Percentiles rank a stretch among this genome's conserved stretches.
These are phyloP conservation scores for Aspergillus haitiensis DNA, from an alignment of 495 filamentous ascomycete genomes.

Conservation along the genomic window DNA sequence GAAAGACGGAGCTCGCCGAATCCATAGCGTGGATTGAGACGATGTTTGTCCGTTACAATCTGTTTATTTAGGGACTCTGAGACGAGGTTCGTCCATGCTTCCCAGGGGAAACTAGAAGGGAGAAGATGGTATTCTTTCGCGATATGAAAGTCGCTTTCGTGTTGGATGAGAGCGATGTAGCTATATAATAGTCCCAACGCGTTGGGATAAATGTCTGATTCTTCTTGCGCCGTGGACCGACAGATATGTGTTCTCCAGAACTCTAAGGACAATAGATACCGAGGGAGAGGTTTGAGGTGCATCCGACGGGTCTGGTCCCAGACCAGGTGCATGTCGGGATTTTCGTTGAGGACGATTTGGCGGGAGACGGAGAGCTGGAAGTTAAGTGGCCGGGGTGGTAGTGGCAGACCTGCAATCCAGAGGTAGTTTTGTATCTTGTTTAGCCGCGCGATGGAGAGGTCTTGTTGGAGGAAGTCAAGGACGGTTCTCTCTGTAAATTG, in stretches of 20 bases:
- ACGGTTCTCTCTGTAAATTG: too few relatives aligned
- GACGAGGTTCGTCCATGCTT: constrained; percentile 21
- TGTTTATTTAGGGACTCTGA: constrained; percentile 15
- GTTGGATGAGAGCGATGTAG: constrained; percentile 44
- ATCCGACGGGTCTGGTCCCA: constrained; percentile 38
- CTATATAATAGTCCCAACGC: constrained; percentile 46
- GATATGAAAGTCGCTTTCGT: constrained; percentile 47
- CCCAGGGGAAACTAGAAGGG: constrained; percentile 34
- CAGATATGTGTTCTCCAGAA: constrained; percentile 38
- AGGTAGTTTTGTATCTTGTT: constrained; percentile 39
- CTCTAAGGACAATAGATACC: constrained; percentile 37
- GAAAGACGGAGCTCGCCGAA: constrained; percentile 48
- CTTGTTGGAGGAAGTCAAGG: constrained; percentile 2
- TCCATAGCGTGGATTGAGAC: constrained; percentile 43
- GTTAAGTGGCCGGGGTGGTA: constrained; percentile 49
- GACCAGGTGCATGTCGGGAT: constrained; percentile 42
- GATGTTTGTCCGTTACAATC: not conserved
- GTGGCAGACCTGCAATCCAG: constrained; percentile 51
- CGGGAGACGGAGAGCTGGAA: constrained; percentile 43
- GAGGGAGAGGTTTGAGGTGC: constrained; percentile 48
- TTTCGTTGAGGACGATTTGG: constrained; percentile 45
- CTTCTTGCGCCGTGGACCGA: not conserved
- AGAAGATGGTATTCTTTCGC: constrained; percentile 37
- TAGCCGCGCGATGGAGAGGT: constrained; percentile 22
- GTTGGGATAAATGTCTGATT: constrained; percentile 10